Evolutionary conservation across 768 basidiomycete genomes (phyloP).

Genomic region (Chlorophyllum brunneum): DNA sequence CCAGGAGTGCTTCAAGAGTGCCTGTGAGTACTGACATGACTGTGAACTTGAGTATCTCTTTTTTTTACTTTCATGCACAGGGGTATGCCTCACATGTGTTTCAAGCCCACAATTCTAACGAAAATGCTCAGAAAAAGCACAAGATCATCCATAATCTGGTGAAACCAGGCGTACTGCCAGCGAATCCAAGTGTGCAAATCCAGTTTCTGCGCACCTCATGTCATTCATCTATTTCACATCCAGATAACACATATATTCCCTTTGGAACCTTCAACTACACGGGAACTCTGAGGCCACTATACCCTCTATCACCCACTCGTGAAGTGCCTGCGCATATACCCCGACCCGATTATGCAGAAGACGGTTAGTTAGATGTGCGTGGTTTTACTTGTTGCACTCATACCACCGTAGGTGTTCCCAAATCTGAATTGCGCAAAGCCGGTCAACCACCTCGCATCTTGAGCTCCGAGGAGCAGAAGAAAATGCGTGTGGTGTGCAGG

Average conservation of each 20-base stretch:
- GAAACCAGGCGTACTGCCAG: constrained; percentile 22
- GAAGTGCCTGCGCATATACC: constrained; percentile 79
- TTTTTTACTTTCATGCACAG: constrained; percentile 20
- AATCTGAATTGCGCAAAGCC: constrained; percentile 50
- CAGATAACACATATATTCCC: constrained; percentile 78
- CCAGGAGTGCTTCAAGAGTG: constrained; percentile 94
- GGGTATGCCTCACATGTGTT: constrained; percentile 25
- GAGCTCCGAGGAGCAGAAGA: constrained; percentile 73
- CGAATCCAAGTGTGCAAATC: background rate
- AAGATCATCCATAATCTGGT: constrained; percentile 72
- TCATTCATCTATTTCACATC: background rate
- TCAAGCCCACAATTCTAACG: background rate
- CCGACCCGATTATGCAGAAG: constrained; percentile 82
- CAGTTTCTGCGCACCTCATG: no score
- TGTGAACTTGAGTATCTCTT: constrained; percentile 8
- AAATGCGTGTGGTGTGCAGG: constrained; percentile 82
- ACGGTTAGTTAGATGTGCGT: constrained; percentile 26
- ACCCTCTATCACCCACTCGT: constrained; percentile 82
- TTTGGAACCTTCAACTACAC: constrained; percentile 77
- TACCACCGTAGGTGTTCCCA: constrained; percentile 46
- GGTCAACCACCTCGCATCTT: constrained; percentile 67
- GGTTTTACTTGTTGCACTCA: constrained; percentile 6
- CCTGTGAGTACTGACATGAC: constrained; percentile 56
- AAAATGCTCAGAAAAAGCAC: constrained; percentile 66
- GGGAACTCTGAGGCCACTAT: constrained; percentile 74